phyloP scores from a whole-genome alignment of 176 grass and related monocot species.

The Aegilops tauschii region DNA sequence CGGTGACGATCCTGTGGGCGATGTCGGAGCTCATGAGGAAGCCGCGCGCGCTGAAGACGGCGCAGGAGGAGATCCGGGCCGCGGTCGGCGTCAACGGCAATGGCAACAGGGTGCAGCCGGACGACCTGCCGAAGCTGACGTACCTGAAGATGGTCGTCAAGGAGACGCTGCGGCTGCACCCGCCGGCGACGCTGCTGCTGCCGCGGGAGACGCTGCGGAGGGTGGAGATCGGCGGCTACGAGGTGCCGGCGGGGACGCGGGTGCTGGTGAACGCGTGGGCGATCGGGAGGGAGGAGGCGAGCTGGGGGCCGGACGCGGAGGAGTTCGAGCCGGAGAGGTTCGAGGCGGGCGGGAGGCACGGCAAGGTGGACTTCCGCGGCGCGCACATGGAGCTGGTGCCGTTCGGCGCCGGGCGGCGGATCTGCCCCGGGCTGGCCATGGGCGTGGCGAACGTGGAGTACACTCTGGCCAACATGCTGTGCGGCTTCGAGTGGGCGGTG shows the following conservation, averaged over 20 bases:
- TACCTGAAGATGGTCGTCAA: conserved; percentile 22
- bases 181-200: conserved; percentile 3
- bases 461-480: conserved; percentile 14
- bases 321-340: background rate
- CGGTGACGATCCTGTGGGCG: conserved; percentile 1
- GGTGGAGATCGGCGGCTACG: background rate
- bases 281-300: background rate
- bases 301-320: background rate
- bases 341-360: background rate
- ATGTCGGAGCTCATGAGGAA: conserved; percentile 27
- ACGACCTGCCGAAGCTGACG: background rate
- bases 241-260: background rate
- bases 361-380: conserved; percentile 9
- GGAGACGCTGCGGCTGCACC: conserved; percentile 10
- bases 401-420: conserved; percentile 25
- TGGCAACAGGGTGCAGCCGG: background rate
- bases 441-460: conserved; percentile 16
- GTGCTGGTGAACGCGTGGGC: background rate
- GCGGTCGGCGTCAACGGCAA: background rate
- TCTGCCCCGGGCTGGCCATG: conserved; percentile 20
- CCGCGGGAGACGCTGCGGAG: conserved; percentile 1
- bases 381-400: conserved; percentile 21
- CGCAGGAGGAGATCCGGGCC: conserved; percentile 9
- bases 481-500: conserved; percentile 26
- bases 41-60: background rate